Base-by-base conservation (phyloP, 1,139 yeast genomes). In the Candida gigantensis region DNA sequence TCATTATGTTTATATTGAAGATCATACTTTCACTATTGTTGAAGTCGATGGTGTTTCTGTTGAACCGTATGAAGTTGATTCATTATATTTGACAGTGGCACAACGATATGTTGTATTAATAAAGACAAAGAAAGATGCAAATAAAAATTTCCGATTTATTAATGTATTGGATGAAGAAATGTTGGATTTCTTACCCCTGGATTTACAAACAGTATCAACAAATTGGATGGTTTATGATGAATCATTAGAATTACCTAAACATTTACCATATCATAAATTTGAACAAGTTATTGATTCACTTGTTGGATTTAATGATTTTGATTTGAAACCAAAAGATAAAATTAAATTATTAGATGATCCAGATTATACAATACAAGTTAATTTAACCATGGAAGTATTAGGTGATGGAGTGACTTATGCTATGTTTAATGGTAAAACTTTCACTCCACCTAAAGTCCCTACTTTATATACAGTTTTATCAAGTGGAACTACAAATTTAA, bases 361-460 rank as follows among this genome's bases (percentile, higher is more conserved):
- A 9, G 96, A 87, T 56, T 70, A 76, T 50, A 71, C 71, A 37
- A 72, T 89, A 47, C 72, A 74, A 10, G 64, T 90, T 30, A 79
- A 79, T 48, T 86, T 90, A 43, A 58, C 65, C 27, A 88, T 89
- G 95, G 81, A 81, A 57, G 85, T 84, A 63, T 71, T 90, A 58
- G 76, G 72, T 31, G 72, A 87, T 57, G 97, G 97, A 60, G 71
- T 84, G 42, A 87, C 85, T 63, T 90, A 89, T 57, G 96, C 97
- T 7, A 81, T 89, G 63, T 87, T 90, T 79, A 87, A 89, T 70
- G 81, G 84, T 58, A 70, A 82, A 47, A 73, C 95, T n/a, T 90
- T 77, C 62, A 71, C 77, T 16, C 59, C 76, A 25, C 96, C 97
- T 40, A 82, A 80, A 60, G 92, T 89, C 11, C 97, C 97, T 28